Evolutionary conservation across 768 basidiomycete species (phyloP), one percentile per base, ranked within the genome.

Genomic region (Suillus ampliporus): DNA sequence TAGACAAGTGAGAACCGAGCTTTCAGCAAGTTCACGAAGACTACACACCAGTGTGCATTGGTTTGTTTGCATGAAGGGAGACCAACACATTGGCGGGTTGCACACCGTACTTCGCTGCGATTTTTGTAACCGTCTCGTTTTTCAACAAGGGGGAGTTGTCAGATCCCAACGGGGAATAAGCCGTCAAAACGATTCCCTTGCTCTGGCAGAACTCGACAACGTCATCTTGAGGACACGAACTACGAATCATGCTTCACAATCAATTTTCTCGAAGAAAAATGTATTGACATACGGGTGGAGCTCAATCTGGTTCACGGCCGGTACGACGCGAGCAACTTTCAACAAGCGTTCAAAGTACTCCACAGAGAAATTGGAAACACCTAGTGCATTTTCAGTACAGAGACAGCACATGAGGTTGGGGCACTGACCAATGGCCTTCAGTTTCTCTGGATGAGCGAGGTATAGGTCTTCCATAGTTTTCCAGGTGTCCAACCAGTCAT

Each of bases 231-330:
- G 85, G 83, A 75, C 87, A 89, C 35, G 87, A 84, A 31, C 87
- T 80, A 64, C 13, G 78, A 53, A 40, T 15, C 5, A 23, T 46
- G 40, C 48, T 37, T 50, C 31, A 59, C 61, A 43, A 61, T 10
- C 21, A 34, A 43, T 56, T 51, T 51, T 2, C 19, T 10, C 5
- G 17, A 6, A n/a, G 31, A 26, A 38, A 23, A 37, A 37, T 40
- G 28, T n/a, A 31, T 23, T 59, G 50, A 78, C 84, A 61, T 72
- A 89, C 80, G 90, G 88, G 71, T 91, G 90, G 40, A 87, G 79
- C 74, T 90, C 90, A 61, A 94, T 83, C 77, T 95, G 93, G 78
- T 93, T 93, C 34, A 88, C 87, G 1, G 90, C 91, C 17, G 91
- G 92, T 40, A 89, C 76, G 46, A 89, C 79, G 23, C 73, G 73